These are phyloP conservation scores for Dimargaris xerosporica DNA, from an alignment of 192 early-diverging fungal species.

Conservation along the genomic window DNA sequence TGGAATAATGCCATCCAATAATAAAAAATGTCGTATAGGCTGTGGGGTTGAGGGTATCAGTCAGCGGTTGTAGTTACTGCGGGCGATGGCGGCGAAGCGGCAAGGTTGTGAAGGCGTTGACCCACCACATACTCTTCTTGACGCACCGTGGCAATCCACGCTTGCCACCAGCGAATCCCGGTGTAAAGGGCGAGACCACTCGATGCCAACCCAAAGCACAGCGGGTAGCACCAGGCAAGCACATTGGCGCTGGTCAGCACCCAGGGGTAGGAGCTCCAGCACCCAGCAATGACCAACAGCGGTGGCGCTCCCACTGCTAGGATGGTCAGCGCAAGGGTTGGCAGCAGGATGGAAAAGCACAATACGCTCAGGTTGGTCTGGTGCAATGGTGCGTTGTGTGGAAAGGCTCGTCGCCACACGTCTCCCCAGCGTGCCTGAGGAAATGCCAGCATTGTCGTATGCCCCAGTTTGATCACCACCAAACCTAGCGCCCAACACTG, in stretches of 20 bases:
- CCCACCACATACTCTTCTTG: conserved; percentile 83
- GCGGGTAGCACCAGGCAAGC: conserved; percentile 16
- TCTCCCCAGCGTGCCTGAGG: not conserved
- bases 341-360: not conserved
- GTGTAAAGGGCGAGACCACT: conserved; percentile 16
- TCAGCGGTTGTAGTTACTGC: not conserved
- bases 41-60: no score
- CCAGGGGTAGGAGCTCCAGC: no score
- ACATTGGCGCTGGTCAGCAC: conserved; percentile 15
- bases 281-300: conserved; percentile 9
- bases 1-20: no score
- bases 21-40: no score
- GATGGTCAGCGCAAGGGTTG: conserved; percentile 1
- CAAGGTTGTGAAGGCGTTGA: conserved; percentile 67
- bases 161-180: conserved; percentile 24
- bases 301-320: conserved; percentile 20
- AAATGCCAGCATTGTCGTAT: not conserved
- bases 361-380: not conserved
- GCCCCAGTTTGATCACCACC: not conserved
- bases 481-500: not conserved
- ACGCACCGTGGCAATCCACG: conserved; percentile 61
- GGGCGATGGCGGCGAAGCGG: conserved; percentile 4
- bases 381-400: not conserved
- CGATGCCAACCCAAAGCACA: conserved; percentile 14
- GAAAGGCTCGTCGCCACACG: not conserved